Conservation (phyloP, 2,329 filamentous ascomycete genomes). For the Huntiella bhutanensis region DNA sequence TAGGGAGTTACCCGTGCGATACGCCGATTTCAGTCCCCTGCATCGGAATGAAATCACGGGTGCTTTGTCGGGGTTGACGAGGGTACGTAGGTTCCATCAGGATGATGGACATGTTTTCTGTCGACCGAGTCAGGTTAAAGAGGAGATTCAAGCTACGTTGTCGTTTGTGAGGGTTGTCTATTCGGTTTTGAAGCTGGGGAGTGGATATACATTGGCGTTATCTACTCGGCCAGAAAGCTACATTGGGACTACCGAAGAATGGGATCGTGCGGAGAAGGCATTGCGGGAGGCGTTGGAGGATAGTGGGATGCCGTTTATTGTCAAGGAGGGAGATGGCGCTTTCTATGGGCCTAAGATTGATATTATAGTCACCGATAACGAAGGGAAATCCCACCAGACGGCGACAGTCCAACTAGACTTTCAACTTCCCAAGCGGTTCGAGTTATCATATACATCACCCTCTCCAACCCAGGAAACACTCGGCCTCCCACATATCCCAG, state of each 20-base stretch:
- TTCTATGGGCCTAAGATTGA: conserved; percentile 91
- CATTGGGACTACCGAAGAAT: conserved; percentile 54
- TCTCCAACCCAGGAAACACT: conserved; percentile 32
- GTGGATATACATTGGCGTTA: conserved; percentile 52
- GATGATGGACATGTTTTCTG: conserved; percentile 89
- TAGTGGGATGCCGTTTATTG: conserved; percentile 51
- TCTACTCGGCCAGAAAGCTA: conserved; percentile 67
- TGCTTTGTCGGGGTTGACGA: conserved; percentile 60
- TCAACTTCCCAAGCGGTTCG: conserved; percentile 68
- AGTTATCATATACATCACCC: conserved; percentile 50
- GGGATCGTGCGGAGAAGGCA: conserved; percentile 27
- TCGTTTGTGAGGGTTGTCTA: conserved; percentile 60
- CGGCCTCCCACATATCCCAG: conserved; percentile 16
- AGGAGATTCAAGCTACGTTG: conserved; percentile 55
- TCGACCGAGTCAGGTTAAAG: conserved; percentile 52
- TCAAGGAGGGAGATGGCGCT: conserved; percentile 68
- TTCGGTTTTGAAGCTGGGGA: conserved; percentile 45
- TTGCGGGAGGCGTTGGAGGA: conserved; percentile 32
- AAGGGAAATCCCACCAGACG: conserved; percentile 75
- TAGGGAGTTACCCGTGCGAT: conserved; percentile 62
- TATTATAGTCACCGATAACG: conserved; percentile 59
- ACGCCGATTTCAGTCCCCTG: conserved; percentile 74
- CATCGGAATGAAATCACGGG: conserved; percentile 75
- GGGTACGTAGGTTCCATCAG: conserved; percentile 74
- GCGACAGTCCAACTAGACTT: conserved; percentile 83